Evolutionary conservation across 257 asterid genomes (phyloP), one percentile per base, ranked within the genome.

Genomic region (Leptodermis oblonga): DNA sequence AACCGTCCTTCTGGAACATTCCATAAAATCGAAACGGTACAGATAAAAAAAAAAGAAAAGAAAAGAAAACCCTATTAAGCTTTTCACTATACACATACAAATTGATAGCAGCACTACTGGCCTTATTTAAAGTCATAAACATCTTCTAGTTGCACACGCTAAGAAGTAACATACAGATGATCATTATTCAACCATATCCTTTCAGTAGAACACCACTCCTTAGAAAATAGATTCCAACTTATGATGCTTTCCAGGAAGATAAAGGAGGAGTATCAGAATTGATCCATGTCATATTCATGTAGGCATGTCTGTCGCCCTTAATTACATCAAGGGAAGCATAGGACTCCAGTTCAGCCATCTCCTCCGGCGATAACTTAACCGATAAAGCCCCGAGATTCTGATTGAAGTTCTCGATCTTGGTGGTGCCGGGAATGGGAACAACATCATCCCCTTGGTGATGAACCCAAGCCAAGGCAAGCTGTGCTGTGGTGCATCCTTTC

Each of bases 391-490:
- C 72, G 3, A 77, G 25, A 52, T 81, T 81, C 66, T 74, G 68
- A 25, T 71, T 74, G 25, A 81, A 53, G 74, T 81, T 81, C 65
- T 81, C 80, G 3, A 71, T 58, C 74, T 77, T 81, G 58, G 82
- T 77, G 42, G 85, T 81, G 6, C 85, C 79, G 0, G 85, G 82
- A 22, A 81, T 74, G 36, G 85, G 85, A 34, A 70, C 65, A 4
- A 81, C 75, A 33, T 72, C 82, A 36, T 74, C 69, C 43, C 85
- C 81, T 26, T 48, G 75, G 39, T 81, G 83, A 56, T 69, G 81
- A 31, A 78, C 70, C 83, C 83, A 75, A 15, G 86, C 83, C 78
- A 81, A 56, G 33, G 83, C 86, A 12, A 81, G 77, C 62, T 78
- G 83, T 12, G 77, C n/a, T 0, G 79, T 31, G 26, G 79, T 75